Conservation (phyloP, 371 early-diverging fungal species). For the Rhizomucor pusillus region DNA sequence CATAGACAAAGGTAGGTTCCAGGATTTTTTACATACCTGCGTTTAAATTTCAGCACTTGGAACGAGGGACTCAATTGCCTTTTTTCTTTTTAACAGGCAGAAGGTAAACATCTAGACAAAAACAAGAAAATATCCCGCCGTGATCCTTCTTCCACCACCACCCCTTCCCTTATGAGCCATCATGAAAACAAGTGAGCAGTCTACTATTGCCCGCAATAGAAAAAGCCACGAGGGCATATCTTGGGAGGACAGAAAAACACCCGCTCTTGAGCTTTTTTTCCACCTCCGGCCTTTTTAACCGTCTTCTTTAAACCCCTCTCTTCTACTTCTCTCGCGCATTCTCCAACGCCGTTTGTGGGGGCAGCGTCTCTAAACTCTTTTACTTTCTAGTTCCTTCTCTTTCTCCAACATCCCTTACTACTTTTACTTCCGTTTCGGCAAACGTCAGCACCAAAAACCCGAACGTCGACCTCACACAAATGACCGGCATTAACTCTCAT, state of each 20-base stretch:
- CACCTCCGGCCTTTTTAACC: conserved; percentile 1
- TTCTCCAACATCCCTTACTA: not conserved
- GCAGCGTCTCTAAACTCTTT: no score
- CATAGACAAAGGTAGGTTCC: not conserved
- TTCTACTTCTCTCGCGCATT: no score
- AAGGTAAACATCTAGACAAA: no score
- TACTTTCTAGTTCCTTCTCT: conserved; percentile 1
- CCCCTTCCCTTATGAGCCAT: no score
- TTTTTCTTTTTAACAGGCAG: no score
- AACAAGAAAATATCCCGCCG: no score
- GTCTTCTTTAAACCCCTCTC: conserved; percentile 2
- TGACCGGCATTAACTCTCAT: conserved; percentile 10
- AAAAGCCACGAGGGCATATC: conserved; percentile 8
- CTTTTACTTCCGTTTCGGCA: not conserved
- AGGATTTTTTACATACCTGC: conserved; percentile 1
- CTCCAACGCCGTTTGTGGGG: no score
- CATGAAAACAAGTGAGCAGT: not conserved
- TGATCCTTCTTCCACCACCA: no score
- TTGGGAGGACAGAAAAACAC: not conserved
- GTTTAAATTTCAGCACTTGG: not conserved
- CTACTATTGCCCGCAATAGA: not conserved
- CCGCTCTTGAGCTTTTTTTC: conserved; percentile 6
- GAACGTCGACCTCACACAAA: conserved; percentile 8
- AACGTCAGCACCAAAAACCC: conserved; percentile 5
- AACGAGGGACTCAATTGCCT: no score